Evolutionary conservation across 208 protist species (phyloP), one percentile per base, ranked within the genome.

Genomic region (Trypanosoma melophagium): DNA sequence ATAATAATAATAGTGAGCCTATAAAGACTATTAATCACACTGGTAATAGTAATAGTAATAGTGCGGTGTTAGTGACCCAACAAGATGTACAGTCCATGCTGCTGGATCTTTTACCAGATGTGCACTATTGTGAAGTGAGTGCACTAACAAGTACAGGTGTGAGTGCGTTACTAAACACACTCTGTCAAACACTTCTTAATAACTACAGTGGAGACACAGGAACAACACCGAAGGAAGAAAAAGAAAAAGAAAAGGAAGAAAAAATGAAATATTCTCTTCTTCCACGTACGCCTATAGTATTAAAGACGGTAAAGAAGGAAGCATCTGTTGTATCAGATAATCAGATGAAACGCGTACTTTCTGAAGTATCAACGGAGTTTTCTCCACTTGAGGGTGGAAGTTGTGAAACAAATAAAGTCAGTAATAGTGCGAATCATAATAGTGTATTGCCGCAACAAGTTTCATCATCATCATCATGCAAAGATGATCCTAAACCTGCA

Each of bases 81-180:
- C 38, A 28, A 13, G 73, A 81, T 21, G 53, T 87, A 14, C 57
- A 79, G 41, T 60, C 24, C 12, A 49, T 66, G 51, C 57, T 87
- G 22, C 69, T 81, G 8, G 61, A 69, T 56, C 2, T 77, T 45
- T 69, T 87, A n/a, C 65, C 62, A 10, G 75, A 81, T 21, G 69
- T 83, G 1, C 68, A 83, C 55, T 88, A 88, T 58, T 69, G 68
- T n/a, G 83, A 88, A 67, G 79, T 83, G 35, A 88, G 83, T 41
- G 76, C 83, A 9, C 61, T 65, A 31, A 74, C 50, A 3, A 70
- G 73, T 41, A 50, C 49, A 35, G 60, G 76, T 17, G 54, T 88
- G 45, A 7, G 41, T n/a, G 57, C 60, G 1, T 56, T 84, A 40
- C 66, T 88, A n/a, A 25, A 42, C 1, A 44, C 66, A 19, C 45